Percentiles rank a stretch among this genome's conserved stretches.
phyloP scores from a whole-genome alignment of 1,284 basidiomycete species.

The Caloboletus firmus region DNA sequence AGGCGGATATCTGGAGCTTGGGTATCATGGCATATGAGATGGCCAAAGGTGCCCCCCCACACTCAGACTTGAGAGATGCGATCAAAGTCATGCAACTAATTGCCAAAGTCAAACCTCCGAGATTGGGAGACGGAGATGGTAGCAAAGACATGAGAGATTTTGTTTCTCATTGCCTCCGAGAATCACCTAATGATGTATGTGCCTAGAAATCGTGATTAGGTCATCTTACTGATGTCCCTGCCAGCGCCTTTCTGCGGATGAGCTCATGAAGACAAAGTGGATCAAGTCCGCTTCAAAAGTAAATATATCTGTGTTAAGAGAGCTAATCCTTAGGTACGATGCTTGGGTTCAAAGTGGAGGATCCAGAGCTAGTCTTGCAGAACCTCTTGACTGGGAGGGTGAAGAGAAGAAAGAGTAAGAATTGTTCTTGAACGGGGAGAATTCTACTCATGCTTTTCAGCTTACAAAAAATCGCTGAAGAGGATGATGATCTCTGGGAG shows the following conservation, averaged over 20 bases:
- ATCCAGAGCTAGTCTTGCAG: constrained; percentile 77
- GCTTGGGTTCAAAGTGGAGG: constrained; percentile 80
- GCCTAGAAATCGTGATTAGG: not conserved
- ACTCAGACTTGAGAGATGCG: constrained; percentile 79
- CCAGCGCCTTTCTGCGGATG: constrained; percentile 87
- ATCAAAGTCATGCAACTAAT: constrained; percentile 92
- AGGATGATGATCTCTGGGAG: constrained; percentile 66
- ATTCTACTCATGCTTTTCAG: constrained; percentile 27
- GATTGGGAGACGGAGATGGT: constrained; percentile 75
- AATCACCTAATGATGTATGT: constrained; percentile 77
- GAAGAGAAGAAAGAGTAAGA: constrained; percentile 56
- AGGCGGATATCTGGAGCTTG: constrained; percentile 96
- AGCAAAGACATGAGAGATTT: constrained; percentile 90
- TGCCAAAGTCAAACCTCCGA: constrained; percentile 83
- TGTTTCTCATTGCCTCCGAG: constrained; percentile 81
- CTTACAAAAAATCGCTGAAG: constrained; percentile 32
- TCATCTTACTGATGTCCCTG: constrained; percentile 10
- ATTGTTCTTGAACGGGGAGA: not conserved
- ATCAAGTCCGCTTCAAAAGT: constrained; percentile 78
- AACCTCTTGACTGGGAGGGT: constrained; percentile 69
- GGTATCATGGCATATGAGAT: constrained; percentile 96
- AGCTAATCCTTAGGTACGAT: constrained; percentile 77
- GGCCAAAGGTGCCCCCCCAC: constrained; percentile 90
- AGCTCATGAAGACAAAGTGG: constrained; percentile 91
- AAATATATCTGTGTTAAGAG: constrained; percentile 73